These are phyloP conservation scores for Farysia itapuensis DNA, from an alignment of 1,284 basidiomycete genomes.

Conservation along the genomic window DNA sequence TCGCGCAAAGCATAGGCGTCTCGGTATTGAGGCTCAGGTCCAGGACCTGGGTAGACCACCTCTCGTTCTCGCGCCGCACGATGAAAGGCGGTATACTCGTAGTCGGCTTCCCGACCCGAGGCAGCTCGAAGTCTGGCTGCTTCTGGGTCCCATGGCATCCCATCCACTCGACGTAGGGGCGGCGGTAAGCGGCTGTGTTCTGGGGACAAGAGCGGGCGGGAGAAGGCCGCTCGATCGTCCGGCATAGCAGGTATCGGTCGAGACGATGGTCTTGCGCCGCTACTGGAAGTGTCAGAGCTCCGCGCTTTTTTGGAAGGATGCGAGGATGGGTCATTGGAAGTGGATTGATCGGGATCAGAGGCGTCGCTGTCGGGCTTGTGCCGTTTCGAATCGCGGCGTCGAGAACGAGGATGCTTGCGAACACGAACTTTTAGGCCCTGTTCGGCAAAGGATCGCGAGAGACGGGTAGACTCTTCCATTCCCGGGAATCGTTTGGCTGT, in stretches of 20 bases:
- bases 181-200: background rate
- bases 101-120: background rate
- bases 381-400: conserved; percentile 27
- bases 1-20: too few relatives aligned
- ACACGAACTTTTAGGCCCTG: conserved; percentile 56
- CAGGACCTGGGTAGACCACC: too few relatives aligned
- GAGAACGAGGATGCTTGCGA: conserved; percentile 49
- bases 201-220: background rate
- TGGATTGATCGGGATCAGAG: conserved; percentile 13
- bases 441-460: conserved; percentile 52
- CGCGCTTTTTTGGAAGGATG: too few relatives aligned
- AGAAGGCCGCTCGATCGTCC: background rate
- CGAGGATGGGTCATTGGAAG: background rate
- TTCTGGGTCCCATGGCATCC: background rate
- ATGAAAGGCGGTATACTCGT: too few relatives aligned
- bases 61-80: too few relatives aligned
- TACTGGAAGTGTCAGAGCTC: conserved; percentile 19
- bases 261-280: too few relatives aligned
- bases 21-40: too few relatives aligned
- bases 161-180: background rate
- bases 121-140: background rate
- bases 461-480: conserved; percentile 53
- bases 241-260: background rate
- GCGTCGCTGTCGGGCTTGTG: conserved; percentile 33
- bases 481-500: conserved; percentile 55